phyloP scores from a whole-genome alignment of 169 alveolate genomes.

The Cystoisospora suis region DNA sequence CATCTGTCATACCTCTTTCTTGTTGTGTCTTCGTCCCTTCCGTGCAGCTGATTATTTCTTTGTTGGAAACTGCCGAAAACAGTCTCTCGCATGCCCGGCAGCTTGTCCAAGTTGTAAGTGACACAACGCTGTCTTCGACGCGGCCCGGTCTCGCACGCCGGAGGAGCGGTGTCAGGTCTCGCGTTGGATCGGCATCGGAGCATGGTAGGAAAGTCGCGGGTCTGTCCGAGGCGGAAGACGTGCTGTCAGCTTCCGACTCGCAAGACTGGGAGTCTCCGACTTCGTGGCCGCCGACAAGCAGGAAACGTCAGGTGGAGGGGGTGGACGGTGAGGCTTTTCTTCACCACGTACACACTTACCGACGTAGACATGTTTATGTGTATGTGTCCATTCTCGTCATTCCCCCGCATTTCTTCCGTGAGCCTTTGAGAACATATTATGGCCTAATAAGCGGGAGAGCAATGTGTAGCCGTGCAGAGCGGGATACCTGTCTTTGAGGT shows the following conservation, averaged over 20 bases:
- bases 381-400: not conserved
- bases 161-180: not conserved
- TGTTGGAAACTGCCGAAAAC: conserved; percentile 59
- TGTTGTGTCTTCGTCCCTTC: not conserved
- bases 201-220: not conserved
- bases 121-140: conserved; percentile 30
- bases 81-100: conserved; percentile 46
- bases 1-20: no score
- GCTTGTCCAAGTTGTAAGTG: conserved; percentile 50
- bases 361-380: not conserved
- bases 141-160: not conserved
- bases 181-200: not conserved
- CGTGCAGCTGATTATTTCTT: conserved; percentile 41
- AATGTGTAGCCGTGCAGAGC: no score
- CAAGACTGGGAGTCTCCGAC: not conserved
- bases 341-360: not conserved
- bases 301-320: conserved; percentile 20
- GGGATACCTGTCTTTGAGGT: no score
- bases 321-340: not conserved
- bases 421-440: no score
- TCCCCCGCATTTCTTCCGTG: no score
- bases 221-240: not conserved
- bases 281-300: conserved; percentile 9
- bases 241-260: not conserved
- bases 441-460: no score